Percentiles rank a stretch among this genome's conserved stretches.
Evolutionary conservation across 108 stramenopile genomes (phyloP).

Genomic region (Skeletonema costatum): DNA sequence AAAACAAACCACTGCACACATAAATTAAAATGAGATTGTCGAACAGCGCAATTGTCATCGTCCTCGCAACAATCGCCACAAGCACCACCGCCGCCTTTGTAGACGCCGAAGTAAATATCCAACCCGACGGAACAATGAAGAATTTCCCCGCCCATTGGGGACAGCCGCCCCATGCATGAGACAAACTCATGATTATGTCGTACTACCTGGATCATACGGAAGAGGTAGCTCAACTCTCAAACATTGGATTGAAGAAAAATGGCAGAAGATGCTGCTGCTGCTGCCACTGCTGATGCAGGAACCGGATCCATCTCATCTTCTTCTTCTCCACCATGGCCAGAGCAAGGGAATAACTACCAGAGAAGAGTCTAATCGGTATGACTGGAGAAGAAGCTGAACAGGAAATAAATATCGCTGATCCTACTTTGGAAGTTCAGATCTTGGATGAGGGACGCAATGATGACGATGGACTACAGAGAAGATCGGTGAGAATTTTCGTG

Average conservation of each 20-base stretch:
- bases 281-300: neutral
- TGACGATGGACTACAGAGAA: conserved; percentile 60
- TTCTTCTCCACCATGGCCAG: too few species aligned
- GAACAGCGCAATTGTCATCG: neutral
- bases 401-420: conserved; percentile 5
- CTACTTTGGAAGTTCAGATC: conserved; percentile 19
- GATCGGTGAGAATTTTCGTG: conserved; percentile 64
- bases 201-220: conserved; percentile 26
- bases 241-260: conserved; percentile 35
- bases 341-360: too few species aligned
- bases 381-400: conserved; percentile 53
- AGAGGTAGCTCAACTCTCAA: conserved; percentile 23
- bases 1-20: too few species aligned
- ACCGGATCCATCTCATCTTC: too few species aligned
- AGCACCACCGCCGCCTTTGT: neutral
- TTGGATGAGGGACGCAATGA: conserved; percentile 46
- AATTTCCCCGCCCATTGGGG: conserved; percentile 13
- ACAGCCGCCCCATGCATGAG: neutral
- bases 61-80: neutral
- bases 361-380: conserved; percentile 36
- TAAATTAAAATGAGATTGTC: too few species aligned
- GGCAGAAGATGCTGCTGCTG: conserved; percentile 13
- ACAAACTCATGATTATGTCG: conserved; percentile 33
- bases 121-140: neutral
- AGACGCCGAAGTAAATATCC: neutral